Percentiles rank a stretch among this genome's conserved stretches.
These are phyloP conservation scores for Huntiella omanensis DNA, from an alignment of 2,329 filamentous ascomycete genomes.

Conservation along the genomic window DNA sequence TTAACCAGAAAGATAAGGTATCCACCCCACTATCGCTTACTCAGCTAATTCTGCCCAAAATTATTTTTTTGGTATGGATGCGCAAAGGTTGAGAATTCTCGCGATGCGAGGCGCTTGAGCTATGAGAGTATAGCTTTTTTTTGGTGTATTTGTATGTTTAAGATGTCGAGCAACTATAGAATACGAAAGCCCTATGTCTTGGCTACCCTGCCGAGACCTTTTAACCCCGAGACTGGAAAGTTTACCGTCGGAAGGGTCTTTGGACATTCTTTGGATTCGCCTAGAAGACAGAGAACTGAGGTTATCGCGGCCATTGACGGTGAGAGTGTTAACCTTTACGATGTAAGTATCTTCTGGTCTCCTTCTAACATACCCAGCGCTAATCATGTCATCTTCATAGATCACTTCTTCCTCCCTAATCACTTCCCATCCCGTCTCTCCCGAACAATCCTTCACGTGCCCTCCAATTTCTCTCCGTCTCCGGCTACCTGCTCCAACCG, in stretches of 20 bases:
- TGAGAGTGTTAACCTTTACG: constrained; percentile 46
- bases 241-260: constrained; percentile 43
- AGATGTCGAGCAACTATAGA: constrained; percentile 40
- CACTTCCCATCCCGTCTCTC: constrained; percentile 48
- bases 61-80: constrained; percentile 7
- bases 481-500: constrained; percentile 27
- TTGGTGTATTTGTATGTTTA: background rate
- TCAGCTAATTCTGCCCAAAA: constrained; percentile 11
- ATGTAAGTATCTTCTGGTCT: constrained; percentile 26
- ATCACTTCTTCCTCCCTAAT: constrained; percentile 41
- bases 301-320: constrained; percentile 45
- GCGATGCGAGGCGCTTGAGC: background rate
- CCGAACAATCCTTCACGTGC: constrained; percentile 45
- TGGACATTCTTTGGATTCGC: constrained; percentile 36
- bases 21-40: constrained; percentile 6
- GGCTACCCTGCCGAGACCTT: constrained; percentile 37
- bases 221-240: constrained; percentile 27
- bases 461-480: constrained; percentile 38
- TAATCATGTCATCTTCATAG: constrained; percentile 20
- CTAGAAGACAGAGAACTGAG: constrained; percentile 44
- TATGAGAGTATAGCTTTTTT: background rate
- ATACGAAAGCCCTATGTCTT: constrained; percentile 47
- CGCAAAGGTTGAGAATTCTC: background rate
- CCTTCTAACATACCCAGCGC: constrained; percentile 5
- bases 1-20: no score